phyloP scores from a whole-genome alignment of 495 filamentous ascomycete genomes.

The Apiosordaria backusii region DNA sequence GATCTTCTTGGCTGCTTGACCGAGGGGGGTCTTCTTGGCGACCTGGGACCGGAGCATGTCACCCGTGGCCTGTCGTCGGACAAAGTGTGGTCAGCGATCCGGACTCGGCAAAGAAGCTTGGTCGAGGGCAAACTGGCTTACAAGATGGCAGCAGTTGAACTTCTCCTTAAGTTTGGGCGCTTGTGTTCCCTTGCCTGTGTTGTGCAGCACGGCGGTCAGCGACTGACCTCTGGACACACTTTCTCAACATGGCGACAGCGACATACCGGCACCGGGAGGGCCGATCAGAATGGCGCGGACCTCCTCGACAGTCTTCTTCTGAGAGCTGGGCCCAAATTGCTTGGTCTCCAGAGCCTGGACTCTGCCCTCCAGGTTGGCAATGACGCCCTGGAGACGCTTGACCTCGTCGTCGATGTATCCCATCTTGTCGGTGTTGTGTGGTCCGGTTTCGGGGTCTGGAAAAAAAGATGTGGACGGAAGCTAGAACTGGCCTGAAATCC shows the following conservation, averaged over 20 bases:
- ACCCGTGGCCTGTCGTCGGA: conserved; percentile 72
- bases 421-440: conserved; percentile 53
- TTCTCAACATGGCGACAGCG: background rate
- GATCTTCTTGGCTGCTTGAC: conserved; percentile 99
- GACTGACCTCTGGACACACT: background rate
- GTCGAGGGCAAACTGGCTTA: conserved; percentile 47
- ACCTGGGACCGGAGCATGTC: conserved; percentile 99
- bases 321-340: conserved; percentile 45
- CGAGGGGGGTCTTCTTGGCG: conserved; percentile 92
- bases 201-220: conserved; percentile 19
- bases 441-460: conserved; percentile 24
- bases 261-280: conserved; percentile 91
- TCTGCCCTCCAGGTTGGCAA: conserved; percentile 78
- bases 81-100: conserved; percentile 10
- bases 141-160: conserved; percentile 94
- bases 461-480: conserved; percentile 18
- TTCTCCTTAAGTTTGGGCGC: conserved; percentile 96
- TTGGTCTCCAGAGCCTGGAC: conserved; percentile 71
- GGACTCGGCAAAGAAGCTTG: background rate
- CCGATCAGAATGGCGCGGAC: conserved; percentile 97
- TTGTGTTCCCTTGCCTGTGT: conserved; percentile 94
- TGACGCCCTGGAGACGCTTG: conserved; percentile 68
- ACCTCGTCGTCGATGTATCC: conserved; percentile 80
- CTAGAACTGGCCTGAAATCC: conserved; percentile 17
- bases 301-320: conserved; percentile 51